phyloP scores from a whole-genome alignment of 2,329 filamentous ascomycete genomes.

The Fusarium duplospermum region DNA sequence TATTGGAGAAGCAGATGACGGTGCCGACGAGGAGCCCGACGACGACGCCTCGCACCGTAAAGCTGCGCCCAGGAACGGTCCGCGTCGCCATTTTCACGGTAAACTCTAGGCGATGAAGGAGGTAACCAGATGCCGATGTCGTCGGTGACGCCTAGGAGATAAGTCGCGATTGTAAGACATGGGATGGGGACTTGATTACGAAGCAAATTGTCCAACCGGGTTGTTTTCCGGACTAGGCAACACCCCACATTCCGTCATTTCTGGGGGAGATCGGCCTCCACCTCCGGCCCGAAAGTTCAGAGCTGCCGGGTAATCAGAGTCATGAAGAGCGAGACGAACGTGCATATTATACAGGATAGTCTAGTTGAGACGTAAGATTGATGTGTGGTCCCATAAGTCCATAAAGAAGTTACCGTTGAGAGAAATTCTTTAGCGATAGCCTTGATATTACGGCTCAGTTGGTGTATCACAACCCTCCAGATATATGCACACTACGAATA shows the following conservation, averaged over 20 bases:
- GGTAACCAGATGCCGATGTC: neutral
- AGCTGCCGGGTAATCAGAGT: neutral
- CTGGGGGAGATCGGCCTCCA: neutral
- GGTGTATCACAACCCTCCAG: neutral
- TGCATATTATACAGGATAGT: neutral
- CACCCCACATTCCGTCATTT: slow-evolving; percentile 14
- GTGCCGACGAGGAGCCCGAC: slow-evolving; percentile 88
- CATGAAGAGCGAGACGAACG: neutral
- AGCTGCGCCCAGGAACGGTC: slow-evolving; percentile 69
- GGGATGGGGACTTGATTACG: neutral
- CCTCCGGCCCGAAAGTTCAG: neutral
- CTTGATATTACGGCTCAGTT: neutral
- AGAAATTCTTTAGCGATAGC: neutral
- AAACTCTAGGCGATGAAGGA: neutral
- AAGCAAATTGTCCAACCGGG: neutral
- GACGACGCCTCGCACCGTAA: slow-evolving; percentile 83
- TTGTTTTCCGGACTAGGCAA: neutral
- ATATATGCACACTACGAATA: neutral
- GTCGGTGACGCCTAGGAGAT: neutral
- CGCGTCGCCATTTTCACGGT: slow-evolving; percentile 37
- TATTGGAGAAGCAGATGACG: slow-evolving; percentile 95
- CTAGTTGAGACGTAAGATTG: neutral
- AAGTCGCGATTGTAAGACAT: slow-evolving; percentile 6
- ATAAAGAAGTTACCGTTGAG: neutral
- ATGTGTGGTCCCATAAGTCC: neutral